Conservation (phyloP, 306 rosid genomes). For the Adenanthera pavonina region DNA sequence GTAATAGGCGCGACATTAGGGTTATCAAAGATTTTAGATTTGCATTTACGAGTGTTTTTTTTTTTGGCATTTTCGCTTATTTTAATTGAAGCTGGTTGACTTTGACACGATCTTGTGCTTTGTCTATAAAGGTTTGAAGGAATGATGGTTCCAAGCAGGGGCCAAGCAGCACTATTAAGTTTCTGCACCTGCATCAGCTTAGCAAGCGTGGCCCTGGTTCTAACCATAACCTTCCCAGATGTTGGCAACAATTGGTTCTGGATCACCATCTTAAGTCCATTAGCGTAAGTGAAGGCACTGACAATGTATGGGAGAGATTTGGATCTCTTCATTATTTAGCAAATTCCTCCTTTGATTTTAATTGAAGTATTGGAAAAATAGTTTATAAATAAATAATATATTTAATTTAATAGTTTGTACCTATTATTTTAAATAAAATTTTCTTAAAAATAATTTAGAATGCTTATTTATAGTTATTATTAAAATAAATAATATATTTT, state of each 20-base stretch:
- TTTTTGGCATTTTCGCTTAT: neutral
- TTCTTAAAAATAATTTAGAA: too few relatives aligned
- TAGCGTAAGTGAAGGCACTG: conserved; percentile 68
- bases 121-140: conserved; percentile 82
- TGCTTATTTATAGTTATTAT: too few relatives aligned
- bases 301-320: neutral
- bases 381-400: too few relatives aligned
- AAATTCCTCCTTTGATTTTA: too few relatives aligned
- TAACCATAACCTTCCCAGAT: conserved; percentile 84
- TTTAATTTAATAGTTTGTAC: too few relatives aligned
- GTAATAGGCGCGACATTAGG: neutral
- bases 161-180: conserved; percentile 71
- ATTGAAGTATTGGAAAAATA: too few relatives aligned
- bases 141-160: conserved; percentile 83
- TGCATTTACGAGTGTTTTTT: neutral
- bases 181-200: conserved; percentile 85
- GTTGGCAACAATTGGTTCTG: conserved; percentile 89
- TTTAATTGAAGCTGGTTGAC: conserved; percentile 22
- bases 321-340: too few relatives aligned
- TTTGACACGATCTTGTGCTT: conserved; percentile 1
- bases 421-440: too few relatives aligned
- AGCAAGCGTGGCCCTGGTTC: conserved; percentile 86
- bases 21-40: neutral
- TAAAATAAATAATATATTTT: too few relatives aligned
- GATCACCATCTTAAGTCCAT: conserved; percentile 79